phyloP scores from a whole-genome alignment of 2,329 filamentous ascomycete genomes.

The Cladosporium phlei region DNA sequence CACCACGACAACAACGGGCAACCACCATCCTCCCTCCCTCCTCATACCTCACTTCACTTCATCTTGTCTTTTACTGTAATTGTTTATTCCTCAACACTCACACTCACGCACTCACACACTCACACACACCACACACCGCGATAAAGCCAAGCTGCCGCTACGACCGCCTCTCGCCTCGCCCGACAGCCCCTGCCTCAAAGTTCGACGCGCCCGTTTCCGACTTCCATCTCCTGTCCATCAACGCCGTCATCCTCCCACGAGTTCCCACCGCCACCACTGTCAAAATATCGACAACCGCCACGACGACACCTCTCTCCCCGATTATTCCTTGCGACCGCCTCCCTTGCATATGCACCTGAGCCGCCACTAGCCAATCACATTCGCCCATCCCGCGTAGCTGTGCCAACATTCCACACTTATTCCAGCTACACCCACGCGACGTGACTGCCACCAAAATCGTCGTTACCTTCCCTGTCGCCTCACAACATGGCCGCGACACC shows the following conservation, averaged over 20 bases:
- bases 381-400: conserved; percentile 6
- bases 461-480: neutral
- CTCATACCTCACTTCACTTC: no score
- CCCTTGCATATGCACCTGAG: conserved; percentile 12
- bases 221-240: neutral
- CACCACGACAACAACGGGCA: no score
- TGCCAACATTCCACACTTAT: conserved; percentile 14
- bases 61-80: no score
- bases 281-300: neutral
- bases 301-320: neutral
- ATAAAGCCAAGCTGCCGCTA: no score
- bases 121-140: no score
- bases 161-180: no score
- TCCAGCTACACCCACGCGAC: conserved; percentile 1
- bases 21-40: no score
- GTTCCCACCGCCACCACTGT: neutral
- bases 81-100: no score
- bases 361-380: conserved; percentile 9
- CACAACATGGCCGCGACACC: conserved; percentile 6
- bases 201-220: neutral
- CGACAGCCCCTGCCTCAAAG: neutral
- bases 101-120: no score
- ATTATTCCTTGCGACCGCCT: neutral
- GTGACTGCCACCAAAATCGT: neutral
- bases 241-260: neutral